Evolutionary conservation across 345 rosid species (phyloP).

Genomic region (Eutrema yunnanense): DNA sequence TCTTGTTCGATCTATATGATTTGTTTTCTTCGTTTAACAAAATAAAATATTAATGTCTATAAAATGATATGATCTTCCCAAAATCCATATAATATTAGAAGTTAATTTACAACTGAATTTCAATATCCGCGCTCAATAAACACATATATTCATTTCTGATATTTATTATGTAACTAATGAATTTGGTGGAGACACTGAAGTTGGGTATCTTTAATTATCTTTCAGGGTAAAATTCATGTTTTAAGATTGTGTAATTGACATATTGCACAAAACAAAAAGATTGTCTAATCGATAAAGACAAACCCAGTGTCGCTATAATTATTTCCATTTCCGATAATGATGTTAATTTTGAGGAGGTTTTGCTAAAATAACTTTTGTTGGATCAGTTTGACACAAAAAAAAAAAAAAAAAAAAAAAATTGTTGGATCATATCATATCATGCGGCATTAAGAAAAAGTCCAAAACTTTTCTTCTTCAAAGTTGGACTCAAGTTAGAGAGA

Average conservation of each 20-base stretch:
- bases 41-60: too few species aligned
- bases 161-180: neutral
- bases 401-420: too few species aligned
- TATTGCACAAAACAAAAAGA: neutral
- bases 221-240: too few species aligned
- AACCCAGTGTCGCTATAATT: neutral
- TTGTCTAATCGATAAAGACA: neutral
- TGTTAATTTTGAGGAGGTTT: neutral
- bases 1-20: too few species aligned
- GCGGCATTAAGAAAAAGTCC: conserved; percentile 18
- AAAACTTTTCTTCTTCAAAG: conserved; percentile 31
- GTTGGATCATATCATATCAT: neutral
- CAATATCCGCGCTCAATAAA: too few species aligned
- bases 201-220: neutral
- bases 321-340: neutral
- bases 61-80: too few species aligned
- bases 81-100: too few species aligned
- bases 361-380: conserved; percentile 14
- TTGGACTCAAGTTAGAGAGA: conserved; percentile 27
- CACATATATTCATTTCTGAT: neutral
- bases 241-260: too few species aligned
- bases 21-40: too few species aligned
- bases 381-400: neutral
- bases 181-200: neutral
- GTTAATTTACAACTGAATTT: too few species aligned